Evolutionary conservation across 2,329 filamentous ascomycete genomes (phyloP), one percentile per base, ranked within the genome.

Genomic region (Alternaria solani): DNA sequence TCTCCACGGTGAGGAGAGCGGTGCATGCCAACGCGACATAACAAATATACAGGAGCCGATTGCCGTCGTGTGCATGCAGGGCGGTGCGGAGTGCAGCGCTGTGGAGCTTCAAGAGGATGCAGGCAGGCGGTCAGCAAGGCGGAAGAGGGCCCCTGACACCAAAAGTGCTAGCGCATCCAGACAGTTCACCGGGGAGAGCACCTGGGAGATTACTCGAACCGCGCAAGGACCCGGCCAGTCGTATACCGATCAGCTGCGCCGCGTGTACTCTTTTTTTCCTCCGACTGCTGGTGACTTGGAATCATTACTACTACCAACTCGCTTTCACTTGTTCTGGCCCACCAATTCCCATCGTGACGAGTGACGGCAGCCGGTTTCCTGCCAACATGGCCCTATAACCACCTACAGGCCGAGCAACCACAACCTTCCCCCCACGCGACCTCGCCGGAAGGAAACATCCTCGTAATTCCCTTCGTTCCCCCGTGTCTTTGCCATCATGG

Each of bases 401-500:
- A 55, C 30, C 25, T 42, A 54, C 47, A 54, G 47, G 58, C 64
- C 49, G 42, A 62, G 47, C 20, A 51, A 34, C 63, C 41, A 57
- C 59, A 42, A 57, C 25, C 34, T 59, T 44, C 59, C 61, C 55
- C 57, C 42, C 55, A 48, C 51, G 46, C 61, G 32, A 52, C 62
- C 51, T 59, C 36, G 25, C 25, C 39, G 32, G 30, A 51, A 41
- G 23, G 20, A 51, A 14, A 49, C 44, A 16, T 23, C 28, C 28
- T 5, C 16, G 18, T 12, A 41, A 28, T 16, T 12, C 28, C 16
- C 4, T 42, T 41, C 23, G 18, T 26, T 52, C 18, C 18, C 38
- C 39, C 4, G 41, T 18, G 16, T 20, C 20, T 46, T 51, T 32
- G 46, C 20, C 52, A 77, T 20, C 52, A 77, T 78, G 75, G 67